Evolutionary conservation across 768 basidiomycete species (phyloP).

Genomic region (Neoboletus subvelutipes): DNA sequence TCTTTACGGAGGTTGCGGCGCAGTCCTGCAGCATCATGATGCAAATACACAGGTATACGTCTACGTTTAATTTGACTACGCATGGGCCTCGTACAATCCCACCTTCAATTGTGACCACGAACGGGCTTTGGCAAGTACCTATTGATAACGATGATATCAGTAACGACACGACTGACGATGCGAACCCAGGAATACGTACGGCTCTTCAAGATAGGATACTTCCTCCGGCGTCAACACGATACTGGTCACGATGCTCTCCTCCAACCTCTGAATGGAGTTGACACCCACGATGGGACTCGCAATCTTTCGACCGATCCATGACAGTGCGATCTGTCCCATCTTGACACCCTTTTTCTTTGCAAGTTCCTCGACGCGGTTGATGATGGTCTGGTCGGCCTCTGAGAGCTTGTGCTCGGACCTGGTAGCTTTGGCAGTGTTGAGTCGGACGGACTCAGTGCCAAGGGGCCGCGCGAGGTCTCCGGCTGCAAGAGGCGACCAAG

Average conservation of each 20-base stretch:
- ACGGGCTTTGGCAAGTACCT: constrained; percentile 8
- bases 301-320: constrained; percentile 43
- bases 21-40: background rate
- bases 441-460: constrained; percentile 24
- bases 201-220: constrained; percentile 26
- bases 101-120: constrained; percentile 14
- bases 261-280: constrained; percentile 13
- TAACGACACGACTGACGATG: background rate
- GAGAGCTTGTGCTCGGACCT: constrained; percentile 24
- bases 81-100: background rate
- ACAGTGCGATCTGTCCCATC: constrained; percentile 16
- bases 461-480: constrained; percentile 42
- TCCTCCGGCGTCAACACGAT: constrained; percentile 25
- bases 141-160: constrained; percentile 6
- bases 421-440: constrained; percentile 18
- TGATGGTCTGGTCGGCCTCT: constrained; percentile 36
- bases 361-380: constrained; percentile 41
- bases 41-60: background rate
- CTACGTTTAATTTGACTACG: background rate
- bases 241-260: background rate
- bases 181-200: constrained; percentile 14
- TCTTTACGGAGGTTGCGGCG: no score
- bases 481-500: constrained; percentile 45
- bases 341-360: constrained; percentile 15
- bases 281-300: constrained; percentile 46